Percentiles rank a stretch among this genome's conserved stretches.
These are phyloP conservation scores for Aechmea fasciata DNA, from an alignment of 176 grass and related monocot genomes.

Conservation along the genomic window DNA sequence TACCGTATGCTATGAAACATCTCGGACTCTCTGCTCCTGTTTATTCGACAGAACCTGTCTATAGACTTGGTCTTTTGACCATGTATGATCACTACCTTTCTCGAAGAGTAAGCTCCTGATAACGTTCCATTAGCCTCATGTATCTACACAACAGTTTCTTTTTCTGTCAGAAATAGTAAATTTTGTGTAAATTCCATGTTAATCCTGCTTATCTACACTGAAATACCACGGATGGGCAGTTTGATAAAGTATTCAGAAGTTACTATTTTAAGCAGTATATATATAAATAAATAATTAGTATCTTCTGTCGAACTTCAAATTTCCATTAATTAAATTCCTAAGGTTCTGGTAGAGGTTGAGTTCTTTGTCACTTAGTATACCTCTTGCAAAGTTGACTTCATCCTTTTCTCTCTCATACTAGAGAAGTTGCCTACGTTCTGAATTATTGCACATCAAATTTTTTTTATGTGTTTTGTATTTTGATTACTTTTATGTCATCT, in stretches of 20 bases:
- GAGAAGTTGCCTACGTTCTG: too few relatives aligned
- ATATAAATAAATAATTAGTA: too few relatives aligned
- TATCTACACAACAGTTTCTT: background rate
- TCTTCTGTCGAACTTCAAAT: too few relatives aligned
- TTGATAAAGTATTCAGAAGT: too few relatives aligned
- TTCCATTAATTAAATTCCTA: too few relatives aligned
- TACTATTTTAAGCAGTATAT: too few relatives aligned
- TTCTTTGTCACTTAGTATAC: too few relatives aligned
- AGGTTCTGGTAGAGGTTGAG: too few relatives aligned
- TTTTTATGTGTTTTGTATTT: background rate
- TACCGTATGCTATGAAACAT: slow-evolving; percentile 90
- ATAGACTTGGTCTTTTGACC: slow-evolving; percentile 92
- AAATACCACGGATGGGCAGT: background rate
- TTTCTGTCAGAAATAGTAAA: background rate
- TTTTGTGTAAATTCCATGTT: background rate
- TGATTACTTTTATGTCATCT: background rate
- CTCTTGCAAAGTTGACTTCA: too few relatives aligned
- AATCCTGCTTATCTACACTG: background rate
- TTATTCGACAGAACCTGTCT: slow-evolving; percentile 89
- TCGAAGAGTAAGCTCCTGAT: slow-evolving; percentile 58
- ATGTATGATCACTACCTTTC: slow-evolving; percentile 91
- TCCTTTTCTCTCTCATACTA: too few relatives aligned
- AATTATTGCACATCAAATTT: too few relatives aligned
- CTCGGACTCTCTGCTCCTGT: slow-evolving; percentile 78
- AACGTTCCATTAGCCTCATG: background rate